These are phyloP conservation scores for Leishmania turanica DNA, from an alignment of 208 protist genomes.

Conservation along the genomic window DNA sequence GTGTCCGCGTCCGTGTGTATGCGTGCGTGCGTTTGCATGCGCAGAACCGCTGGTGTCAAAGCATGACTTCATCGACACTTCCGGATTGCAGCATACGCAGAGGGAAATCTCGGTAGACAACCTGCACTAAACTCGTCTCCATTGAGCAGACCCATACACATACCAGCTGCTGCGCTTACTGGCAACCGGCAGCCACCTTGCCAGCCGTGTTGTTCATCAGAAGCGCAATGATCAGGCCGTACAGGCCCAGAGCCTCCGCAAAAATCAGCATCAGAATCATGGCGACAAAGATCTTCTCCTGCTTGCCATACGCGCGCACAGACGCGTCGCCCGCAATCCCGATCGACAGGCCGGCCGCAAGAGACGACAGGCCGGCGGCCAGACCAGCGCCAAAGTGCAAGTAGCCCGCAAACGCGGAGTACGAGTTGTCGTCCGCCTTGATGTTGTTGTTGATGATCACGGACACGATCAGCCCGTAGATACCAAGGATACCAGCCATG, in stretches of 20 bases:
- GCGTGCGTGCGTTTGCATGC: not conserved
- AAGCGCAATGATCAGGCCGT: conserved; percentile 99
- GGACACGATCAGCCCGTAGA: conserved; percentile 99
- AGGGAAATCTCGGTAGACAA: not conserved
- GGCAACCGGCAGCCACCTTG: conserved; percentile 40
- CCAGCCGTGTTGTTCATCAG: conserved; percentile 91
- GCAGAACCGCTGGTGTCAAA: not conserved
- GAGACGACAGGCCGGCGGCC: conserved; percentile 93
- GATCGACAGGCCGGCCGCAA: conserved; percentile 99
- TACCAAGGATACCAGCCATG: conserved; percentile 98
- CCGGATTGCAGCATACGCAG: not conserved
- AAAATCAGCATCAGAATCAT: conserved; percentile 99
- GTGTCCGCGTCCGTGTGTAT: not conserved
- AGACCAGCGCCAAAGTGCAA: conserved; percentile 93
- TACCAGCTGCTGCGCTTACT: not conserved
- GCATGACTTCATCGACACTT: not conserved
- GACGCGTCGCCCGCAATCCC: conserved; percentile 99
- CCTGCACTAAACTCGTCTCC: not conserved
- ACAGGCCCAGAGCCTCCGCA: conserved; percentile 97
- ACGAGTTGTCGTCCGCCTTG: conserved; percentile 66
- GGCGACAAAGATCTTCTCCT: conserved; percentile 98
- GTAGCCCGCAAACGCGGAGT: conserved; percentile 79
- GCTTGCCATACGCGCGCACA: conserved; percentile 88
- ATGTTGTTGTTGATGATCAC: conserved; percentile 97
- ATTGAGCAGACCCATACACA: not conserved